These are phyloP conservation scores for Orobanche coerulescens DNA, from an alignment of 257 asterid species.

Conservation along the genomic window DNA sequence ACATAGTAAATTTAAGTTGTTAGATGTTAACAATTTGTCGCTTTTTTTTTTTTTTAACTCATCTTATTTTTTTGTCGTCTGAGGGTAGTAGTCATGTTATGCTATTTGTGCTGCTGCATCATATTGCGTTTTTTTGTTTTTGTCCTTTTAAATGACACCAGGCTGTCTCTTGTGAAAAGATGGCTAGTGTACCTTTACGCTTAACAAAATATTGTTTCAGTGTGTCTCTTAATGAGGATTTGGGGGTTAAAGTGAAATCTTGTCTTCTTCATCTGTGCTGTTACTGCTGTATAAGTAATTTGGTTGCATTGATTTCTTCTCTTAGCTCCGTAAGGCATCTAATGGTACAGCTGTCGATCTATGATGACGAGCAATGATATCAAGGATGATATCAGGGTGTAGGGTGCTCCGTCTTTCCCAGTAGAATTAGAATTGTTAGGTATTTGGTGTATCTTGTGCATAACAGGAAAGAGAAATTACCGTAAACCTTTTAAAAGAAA, in stretches of 20 bases:
- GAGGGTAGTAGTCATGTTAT: not conserved
- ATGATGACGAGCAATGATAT: not conserved
- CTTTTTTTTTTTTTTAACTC: not conserved
- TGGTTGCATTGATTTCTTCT: conserved; percentile 11
- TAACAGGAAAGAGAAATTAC: not conserved
- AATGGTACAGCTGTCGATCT: not conserved
- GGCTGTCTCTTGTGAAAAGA: not conserved
- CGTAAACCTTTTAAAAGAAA: not conserved
- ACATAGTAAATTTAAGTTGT: conserved; percentile 4
- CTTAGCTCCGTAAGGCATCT: conserved; percentile 7
- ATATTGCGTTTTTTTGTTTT: not conserved
- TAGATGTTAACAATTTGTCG: conserved; percentile 10
- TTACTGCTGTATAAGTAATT: not conserved
- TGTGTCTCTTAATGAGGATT: not conserved
- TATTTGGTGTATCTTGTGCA: not conserved
- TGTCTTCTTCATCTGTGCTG: not conserved
- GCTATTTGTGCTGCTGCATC: not conserved
- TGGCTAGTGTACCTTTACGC: too few species aligned
- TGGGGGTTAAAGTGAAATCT: not conserved
- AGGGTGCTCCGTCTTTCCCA: not conserved
- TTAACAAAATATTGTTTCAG: not conserved
- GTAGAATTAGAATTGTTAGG: not conserved
- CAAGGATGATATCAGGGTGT: not conserved
- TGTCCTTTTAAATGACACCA: not conserved
- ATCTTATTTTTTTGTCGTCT: not conserved